Conservation (phyloP, 371 early-diverging fungal genomes). For the Mucor piriformis region DNA sequence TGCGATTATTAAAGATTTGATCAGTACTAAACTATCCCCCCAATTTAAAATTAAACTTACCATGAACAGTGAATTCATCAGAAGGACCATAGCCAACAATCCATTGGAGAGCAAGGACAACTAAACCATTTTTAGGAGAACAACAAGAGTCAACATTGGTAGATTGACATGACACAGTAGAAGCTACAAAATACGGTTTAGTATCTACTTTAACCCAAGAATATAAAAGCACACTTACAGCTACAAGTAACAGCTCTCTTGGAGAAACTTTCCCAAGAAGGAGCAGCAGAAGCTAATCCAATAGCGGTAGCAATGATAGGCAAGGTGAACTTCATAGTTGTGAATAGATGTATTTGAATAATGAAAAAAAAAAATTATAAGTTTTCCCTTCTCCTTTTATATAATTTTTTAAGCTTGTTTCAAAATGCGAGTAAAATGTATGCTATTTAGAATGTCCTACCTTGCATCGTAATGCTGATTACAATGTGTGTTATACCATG, state of each 20-base stretch:
- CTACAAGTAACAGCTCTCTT: neutral
- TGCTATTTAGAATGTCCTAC: too few relatives aligned
- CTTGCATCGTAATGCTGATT: too few relatives aligned
- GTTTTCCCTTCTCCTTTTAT: too few relatives aligned
- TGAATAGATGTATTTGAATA: neutral
- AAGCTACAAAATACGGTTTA: too few relatives aligned
- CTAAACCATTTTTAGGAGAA: conserved; percentile 68
- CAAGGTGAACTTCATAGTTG: neutral
- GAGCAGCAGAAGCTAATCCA: neutral
- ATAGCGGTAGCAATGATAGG: neutral
- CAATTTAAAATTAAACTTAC: conserved; percentile 12
- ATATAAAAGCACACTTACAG: neutral
- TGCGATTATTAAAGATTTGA: neutral
- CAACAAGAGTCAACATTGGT: conserved; percentile 62
- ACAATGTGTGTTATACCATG: too few relatives aligned
- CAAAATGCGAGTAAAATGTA: too few relatives aligned
- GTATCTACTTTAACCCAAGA: neutral
- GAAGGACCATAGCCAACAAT: conserved; percentile 45
- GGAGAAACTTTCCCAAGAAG: neutral
- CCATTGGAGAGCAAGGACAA: conserved; percentile 64
- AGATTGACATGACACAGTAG: conserved; percentile 43
- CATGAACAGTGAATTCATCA: conserved; percentile 55
- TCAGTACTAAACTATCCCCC: neutral
- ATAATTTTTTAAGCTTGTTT: too few relatives aligned
- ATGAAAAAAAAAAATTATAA: too few relatives aligned